Percentiles rank a stretch among this genome's conserved stretches.
phyloP scores from a whole-genome alignment of 2,329 filamentous ascomycete genomes.

The Epichloe festucae region DNA sequence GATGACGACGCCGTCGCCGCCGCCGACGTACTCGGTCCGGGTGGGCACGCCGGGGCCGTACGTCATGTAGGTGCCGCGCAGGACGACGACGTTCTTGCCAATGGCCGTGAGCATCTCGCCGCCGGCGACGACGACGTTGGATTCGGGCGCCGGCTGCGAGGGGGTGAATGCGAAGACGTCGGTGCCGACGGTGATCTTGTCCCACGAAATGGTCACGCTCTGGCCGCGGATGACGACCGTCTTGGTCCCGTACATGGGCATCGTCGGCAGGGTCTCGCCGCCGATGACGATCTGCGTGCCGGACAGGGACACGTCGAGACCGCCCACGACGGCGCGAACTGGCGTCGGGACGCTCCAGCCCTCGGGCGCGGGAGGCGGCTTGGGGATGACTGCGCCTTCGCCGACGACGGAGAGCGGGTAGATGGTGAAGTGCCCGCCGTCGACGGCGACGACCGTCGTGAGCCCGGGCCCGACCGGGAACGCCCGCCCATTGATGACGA shows the following conservation, averaged over 20 bases:
- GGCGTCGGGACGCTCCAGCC: constrained; percentile 20
- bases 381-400: constrained; percentile 29
- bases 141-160: constrained; percentile 19
- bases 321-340: constrained; percentile 25
- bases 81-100: constrained; percentile 26
- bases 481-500: constrained; percentile 35
- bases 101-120: constrained; percentile 33
- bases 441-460: constrained; percentile 30
- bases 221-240: constrained; percentile 19
- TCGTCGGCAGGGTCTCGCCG: constrained; percentile 26
- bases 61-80: constrained; percentile 31
- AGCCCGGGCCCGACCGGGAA: constrained; percentile 25
- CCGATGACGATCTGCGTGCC: constrained; percentile 29
- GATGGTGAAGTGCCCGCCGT: constrained; percentile 32
- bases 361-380: constrained; percentile 22
- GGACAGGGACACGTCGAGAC: constrained; percentile 28
- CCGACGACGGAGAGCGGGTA: constrained; percentile 32
- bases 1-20: constrained; percentile 35
- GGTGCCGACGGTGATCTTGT: constrained; percentile 21
- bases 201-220: constrained; percentile 22
- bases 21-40: constrained; percentile 30
- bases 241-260: constrained; percentile 24
- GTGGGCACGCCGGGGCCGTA: constrained; percentile 26
- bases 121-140: constrained; percentile 33
- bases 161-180: constrained; percentile 24